These are phyloP conservation scores for Skeletonema grethae DNA, from an alignment of 108 stramenopile genomes.

Conservation along the genomic window DNA sequence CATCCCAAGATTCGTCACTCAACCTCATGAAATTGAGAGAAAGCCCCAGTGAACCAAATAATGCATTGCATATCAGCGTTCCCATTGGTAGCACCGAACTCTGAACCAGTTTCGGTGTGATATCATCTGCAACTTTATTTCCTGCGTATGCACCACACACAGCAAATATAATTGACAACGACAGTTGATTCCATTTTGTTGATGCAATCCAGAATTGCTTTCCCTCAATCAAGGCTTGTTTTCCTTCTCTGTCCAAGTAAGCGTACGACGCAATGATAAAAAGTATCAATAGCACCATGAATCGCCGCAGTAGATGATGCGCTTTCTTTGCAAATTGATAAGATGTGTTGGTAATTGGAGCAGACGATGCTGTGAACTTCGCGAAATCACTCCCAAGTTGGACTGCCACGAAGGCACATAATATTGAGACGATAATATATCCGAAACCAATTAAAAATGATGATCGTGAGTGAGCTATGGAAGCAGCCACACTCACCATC, in stretches of 20 bases:
- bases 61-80: slow-evolving; percentile 38
- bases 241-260: slow-evolving; percentile 4
- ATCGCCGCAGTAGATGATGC: slow-evolving; percentile 11
- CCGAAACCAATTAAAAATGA: slow-evolving; percentile 12
- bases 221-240: slow-evolving; percentile 4
- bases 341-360: slow-evolving; percentile 15
- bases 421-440: slow-evolving; percentile 33
- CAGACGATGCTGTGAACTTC: slow-evolving; percentile 16
- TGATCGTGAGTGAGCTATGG: slow-evolving; percentile 21
- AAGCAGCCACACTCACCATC: slow-evolving; percentile 37
- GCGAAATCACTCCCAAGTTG: slow-evolving; percentile 36
- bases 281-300: slow-evolving; percentile 1
- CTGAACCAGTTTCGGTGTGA: not conserved
- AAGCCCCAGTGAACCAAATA: slow-evolving; percentile 30
- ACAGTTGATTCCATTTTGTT: not conserved
- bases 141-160: not conserved
- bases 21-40: slow-evolving; percentile 18
- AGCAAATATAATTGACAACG: not conserved
- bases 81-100: slow-evolving; percentile 19
- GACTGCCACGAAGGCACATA: slow-evolving; percentile 28
- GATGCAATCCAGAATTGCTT: slow-evolving; percentile 22
- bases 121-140: slow-evolving; percentile 6
- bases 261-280: slow-evolving; percentile 29
- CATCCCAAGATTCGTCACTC: slow-evolving; percentile 20
- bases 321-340: slow-evolving; percentile 23